Percentiles rank a stretch among this genome's conserved stretches.
phyloP scores from a whole-genome alignment of 257 asterid genomes.

The Mitragyna speciosa region DNA sequence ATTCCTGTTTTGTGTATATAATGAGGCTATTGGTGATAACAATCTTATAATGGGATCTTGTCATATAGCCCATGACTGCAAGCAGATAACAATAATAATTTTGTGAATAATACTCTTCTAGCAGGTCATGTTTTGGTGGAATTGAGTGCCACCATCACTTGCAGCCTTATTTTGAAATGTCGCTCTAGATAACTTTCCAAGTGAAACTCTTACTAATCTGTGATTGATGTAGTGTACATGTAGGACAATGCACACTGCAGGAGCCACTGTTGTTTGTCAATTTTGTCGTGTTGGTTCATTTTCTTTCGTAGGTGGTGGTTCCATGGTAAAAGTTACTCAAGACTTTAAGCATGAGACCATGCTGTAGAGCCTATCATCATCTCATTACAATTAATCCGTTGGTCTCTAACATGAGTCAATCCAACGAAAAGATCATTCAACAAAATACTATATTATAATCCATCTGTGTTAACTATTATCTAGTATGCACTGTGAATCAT shows the following conservation, averaged over 20 bases:
- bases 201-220: conserved; percentile 3
- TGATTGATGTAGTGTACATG: conserved; percentile 27
- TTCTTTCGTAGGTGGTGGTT: conserved; percentile 95
- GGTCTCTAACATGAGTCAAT: background rate
- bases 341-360: background rate
- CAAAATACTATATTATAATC: no score
- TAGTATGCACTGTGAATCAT: background rate
- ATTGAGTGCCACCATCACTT: conserved; percentile 40
- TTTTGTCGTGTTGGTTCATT: conserved; percentile 90
- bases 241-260: conserved; percentile 90
- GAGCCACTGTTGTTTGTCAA: conserved; percentile 79
- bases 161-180: conserved; percentile 9
- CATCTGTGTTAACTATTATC: no score
- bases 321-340: conserved; percentile 62
- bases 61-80: conserved; percentile 97
- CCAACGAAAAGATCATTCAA: no score
- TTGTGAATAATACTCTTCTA: conserved; percentile 86
- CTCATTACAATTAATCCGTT: background rate
- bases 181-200: background rate
- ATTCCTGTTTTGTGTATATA: conserved; percentile 12
- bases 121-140: conserved; percentile 95
- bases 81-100: conserved; percentile 71
- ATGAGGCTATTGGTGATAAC: conserved; percentile 78
- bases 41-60: conserved; percentile 97
- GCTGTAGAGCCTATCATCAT: background rate